Evolutionary conservation across 441 rosid genomes (phyloP).

Genomic region (Brassica balearica): DNA sequence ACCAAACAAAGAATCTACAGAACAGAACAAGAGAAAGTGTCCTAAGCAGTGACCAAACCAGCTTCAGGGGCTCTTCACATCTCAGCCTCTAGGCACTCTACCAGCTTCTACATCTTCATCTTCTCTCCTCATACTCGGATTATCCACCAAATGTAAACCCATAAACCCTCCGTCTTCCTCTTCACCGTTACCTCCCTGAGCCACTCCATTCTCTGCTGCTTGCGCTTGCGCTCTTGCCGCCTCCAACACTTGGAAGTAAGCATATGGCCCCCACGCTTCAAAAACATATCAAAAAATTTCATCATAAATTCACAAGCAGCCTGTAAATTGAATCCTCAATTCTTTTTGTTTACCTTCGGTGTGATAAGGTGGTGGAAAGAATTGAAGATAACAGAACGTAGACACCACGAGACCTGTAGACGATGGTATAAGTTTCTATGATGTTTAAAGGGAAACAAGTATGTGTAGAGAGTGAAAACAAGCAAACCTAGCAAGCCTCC

Average conservation of each 20-base stretch:
- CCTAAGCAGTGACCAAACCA: constrained; percentile 16
- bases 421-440: not conserved
- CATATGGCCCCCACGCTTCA: constrained; percentile 88
- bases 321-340: not conserved
- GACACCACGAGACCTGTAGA: constrained; percentile 65
- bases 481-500: constrained; percentile 78
- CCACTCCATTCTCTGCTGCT: constrained; percentile 40
- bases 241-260: constrained; percentile 72
- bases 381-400: constrained; percentile 77
- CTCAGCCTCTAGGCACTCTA: constrained; percentile 38
- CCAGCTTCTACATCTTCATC: constrained; percentile 51
- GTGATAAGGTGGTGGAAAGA: constrained; percentile 82
- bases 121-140: constrained; percentile 42
- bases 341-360: constrained; percentile 53
- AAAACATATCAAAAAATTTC: not conserved
- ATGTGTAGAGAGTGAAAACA: constrained; percentile 17
- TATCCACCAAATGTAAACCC: constrained; percentile 53
- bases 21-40: constrained; percentile 27
- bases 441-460: constrained; percentile 10
- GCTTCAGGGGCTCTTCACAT: constrained; percentile 11
- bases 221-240: constrained; percentile 44
- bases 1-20: constrained; percentile 19
- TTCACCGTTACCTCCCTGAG: constrained; percentile 35
- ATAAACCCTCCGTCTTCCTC: constrained; percentile 52
- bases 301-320: not conserved